phyloP scores from a whole-genome alignment of 2,329 filamentous ascomycete species.

The Davidsoniella eucalypti region DNA sequence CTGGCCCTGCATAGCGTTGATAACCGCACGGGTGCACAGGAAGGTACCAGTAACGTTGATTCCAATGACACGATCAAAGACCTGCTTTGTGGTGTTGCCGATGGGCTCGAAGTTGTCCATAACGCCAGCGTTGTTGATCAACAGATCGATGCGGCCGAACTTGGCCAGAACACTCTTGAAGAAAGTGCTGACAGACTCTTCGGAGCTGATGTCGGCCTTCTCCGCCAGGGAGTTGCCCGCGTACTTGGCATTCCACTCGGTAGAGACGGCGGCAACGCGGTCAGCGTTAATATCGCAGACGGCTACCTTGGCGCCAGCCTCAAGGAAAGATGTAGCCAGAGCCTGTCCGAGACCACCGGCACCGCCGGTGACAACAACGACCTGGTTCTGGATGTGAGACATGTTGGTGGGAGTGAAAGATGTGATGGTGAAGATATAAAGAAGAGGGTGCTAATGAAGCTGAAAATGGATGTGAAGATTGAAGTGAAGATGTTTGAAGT shows the following conservation, averaged over 20 bases:
- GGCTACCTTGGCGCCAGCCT: constrained; percentile 19
- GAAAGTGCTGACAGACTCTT: constrained; percentile 19
- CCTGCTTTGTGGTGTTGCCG: constrained; percentile 26
- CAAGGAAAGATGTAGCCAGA: constrained; percentile 20
- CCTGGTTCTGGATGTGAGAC: constrained; percentile 1
- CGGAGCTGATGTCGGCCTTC: constrained; percentile 23
- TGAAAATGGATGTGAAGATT: too few species aligned
- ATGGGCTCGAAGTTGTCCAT: constrained; percentile 40
- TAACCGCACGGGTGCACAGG: constrained; percentile 32
- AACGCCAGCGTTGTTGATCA: constrained; percentile 42
- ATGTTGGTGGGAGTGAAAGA: not conserved
- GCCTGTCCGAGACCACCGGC: constrained; percentile 15
- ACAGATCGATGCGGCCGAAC: constrained; percentile 27
- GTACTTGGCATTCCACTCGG: constrained; percentile 16
- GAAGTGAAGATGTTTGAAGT: too few species aligned
- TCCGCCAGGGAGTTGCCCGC: constrained; percentile 17
- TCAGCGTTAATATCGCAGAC: constrained; percentile 21
- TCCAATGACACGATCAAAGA: constrained; percentile 37
- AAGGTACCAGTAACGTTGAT: constrained; percentile 41
- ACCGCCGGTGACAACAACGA: constrained; percentile 14
- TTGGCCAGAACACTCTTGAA: constrained; percentile 13
- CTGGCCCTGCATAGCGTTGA: constrained; percentile 20
- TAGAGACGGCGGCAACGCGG: constrained; percentile 15
- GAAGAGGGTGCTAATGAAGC: not conserved
- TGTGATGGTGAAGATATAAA: not conserved